Percentiles rank a stretch among this genome's conserved stretches.
phyloP scores from a whole-genome alignment of 1,284 basidiomycete species.

The Blastosporella zonata region DNA sequence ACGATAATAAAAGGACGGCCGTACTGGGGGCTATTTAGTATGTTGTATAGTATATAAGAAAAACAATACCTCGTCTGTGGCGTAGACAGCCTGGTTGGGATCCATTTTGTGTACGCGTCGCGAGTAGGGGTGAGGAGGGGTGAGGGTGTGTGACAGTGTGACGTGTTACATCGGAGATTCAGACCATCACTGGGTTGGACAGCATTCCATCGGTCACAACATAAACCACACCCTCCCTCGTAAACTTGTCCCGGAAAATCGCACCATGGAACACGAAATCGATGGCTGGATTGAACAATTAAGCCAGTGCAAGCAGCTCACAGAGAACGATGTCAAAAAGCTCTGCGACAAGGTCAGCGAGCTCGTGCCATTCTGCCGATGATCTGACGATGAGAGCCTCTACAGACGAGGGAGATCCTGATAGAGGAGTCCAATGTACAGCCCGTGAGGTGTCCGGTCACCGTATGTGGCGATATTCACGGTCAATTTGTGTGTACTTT shows the following conservation, averaged over 20 bases:
- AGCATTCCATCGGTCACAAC: constrained; percentile 24
- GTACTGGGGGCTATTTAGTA: constrained; percentile 52
- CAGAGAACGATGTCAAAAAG: constrained; percentile 95
- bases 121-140: no score
- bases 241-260: no score
- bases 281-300: constrained; percentile 97
- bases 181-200: constrained; percentile 21
- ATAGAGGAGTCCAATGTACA: constrained; percentile 99
- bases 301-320: constrained; percentile 96
- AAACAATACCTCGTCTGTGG: constrained; percentile 79
- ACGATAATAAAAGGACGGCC: constrained; percentile 97
- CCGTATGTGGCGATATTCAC: constrained; percentile 97
- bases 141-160: constrained; percentile 31
- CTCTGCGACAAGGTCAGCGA: constrained; percentile 92
- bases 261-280: constrained; percentile 76
- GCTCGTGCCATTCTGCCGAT: constrained; percentile 20
- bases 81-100: constrained; percentile 71
- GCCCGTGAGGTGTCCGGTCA: constrained; percentile 96
- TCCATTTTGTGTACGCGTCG: constrained; percentile 37
- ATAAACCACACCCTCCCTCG: constrained; percentile 26
- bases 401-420: constrained; percentile 92
- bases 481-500: constrained; percentile 92
- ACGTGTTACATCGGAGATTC: constrained; percentile 24
- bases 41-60: constrained; percentile 9
- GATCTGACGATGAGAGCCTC: constrained; percentile 21